phyloP scores from a whole-genome alignment of 2,329 filamentous ascomycete genomes.

The Cladosporium velox region DNA sequence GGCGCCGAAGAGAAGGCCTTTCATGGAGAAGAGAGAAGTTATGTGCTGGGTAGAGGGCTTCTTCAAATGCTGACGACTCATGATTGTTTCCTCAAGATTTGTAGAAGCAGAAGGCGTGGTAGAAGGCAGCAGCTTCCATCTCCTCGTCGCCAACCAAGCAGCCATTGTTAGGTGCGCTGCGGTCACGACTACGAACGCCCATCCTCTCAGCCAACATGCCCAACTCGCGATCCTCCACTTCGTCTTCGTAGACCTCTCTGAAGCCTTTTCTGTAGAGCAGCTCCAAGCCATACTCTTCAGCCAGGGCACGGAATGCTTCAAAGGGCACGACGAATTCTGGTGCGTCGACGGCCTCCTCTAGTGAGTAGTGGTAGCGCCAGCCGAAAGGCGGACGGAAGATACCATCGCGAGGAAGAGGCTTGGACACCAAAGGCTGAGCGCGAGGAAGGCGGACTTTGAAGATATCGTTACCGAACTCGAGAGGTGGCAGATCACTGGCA shows the following conservation, averaged over 20 bases:
- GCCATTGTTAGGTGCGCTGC: conserved; percentile 47
- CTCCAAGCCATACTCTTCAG: conserved; percentile 95
- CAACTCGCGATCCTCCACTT: conserved; percentile 80
- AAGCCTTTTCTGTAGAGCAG: conserved; percentile 92
- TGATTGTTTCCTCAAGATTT: conserved; percentile 51
- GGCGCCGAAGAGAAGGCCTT: not conserved
- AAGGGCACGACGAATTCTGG: conserved; percentile 98
- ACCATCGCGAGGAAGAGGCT: conserved; percentile 68
- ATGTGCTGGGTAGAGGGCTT: not conserved
- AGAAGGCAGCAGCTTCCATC: conserved; percentile 87
- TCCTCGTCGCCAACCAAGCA: conserved; percentile 80
- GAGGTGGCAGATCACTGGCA: conserved; percentile 28
- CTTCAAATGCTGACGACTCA: not conserved
- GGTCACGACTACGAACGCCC: conserved; percentile 76
- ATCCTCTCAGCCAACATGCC: conserved; percentile 91
- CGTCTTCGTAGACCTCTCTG: conserved; percentile 84
- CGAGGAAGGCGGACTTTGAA: conserved; percentile 89
- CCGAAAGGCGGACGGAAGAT: conserved; percentile 92
- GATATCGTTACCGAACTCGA: conserved; percentile 90
- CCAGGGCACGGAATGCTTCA: conserved; percentile 93
- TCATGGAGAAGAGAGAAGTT: not conserved
- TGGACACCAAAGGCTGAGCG: conserved; percentile 54
- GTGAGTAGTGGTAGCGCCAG: conserved; percentile 97
- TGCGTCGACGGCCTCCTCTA: conserved; percentile 93
- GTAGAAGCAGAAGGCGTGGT: conserved; percentile 95